phyloP scores from a whole-genome alignment of 495 filamentous ascomycete species.

The Hypoxylon subgilvum region DNA sequence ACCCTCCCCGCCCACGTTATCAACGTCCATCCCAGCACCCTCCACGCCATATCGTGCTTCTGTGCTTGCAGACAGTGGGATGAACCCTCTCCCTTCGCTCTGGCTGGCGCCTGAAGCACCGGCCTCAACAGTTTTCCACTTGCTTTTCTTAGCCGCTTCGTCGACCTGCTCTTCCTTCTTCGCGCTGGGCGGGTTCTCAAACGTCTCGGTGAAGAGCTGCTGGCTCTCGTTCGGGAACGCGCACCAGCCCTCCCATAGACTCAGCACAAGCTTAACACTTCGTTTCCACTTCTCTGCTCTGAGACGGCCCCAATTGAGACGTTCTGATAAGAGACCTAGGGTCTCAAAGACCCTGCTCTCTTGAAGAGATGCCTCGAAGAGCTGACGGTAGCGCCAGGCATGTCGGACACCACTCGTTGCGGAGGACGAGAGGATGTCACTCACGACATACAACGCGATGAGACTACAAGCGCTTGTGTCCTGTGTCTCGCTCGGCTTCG shows the following conservation, averaged over 20 bases:
- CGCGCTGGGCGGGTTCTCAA: constrained; percentile 73
- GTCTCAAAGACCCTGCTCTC: constrained; percentile 76
- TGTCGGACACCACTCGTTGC: constrained; percentile 82
- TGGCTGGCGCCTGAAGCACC: constrained; percentile 45
- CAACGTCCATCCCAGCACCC: constrained; percentile 25
- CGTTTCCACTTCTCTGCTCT: constrained; percentile 90
- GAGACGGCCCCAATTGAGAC: constrained; percentile 79
- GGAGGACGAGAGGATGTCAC: constrained; percentile 85
- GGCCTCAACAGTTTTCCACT: constrained; percentile 75
- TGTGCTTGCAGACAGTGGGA: constrained; percentile 35
- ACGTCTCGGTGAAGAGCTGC: constrained; percentile 72
- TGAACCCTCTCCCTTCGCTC: constrained; percentile 44
- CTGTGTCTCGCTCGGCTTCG: constrained; percentile 39
- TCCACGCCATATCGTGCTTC: constrained; percentile 28
- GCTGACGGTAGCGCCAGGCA: constrained; percentile 87
- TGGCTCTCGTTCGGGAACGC: constrained; percentile 80
- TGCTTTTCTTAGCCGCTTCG: constrained; percentile 63
- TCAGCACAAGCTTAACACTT: constrained; percentile 73
- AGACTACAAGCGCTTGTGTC: constrained; percentile 78
- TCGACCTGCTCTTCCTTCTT: constrained; percentile 54
- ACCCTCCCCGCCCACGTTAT: constrained; percentile 55
- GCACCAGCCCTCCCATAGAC: constrained; percentile 88
- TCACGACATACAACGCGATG: constrained; percentile 83
- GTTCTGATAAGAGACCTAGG: constrained; percentile 78
- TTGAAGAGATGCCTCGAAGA: constrained; percentile 79